Conservation (phyloP, 805 yeast genomes). For the Crinitomyces ghanaensis region DNA sequence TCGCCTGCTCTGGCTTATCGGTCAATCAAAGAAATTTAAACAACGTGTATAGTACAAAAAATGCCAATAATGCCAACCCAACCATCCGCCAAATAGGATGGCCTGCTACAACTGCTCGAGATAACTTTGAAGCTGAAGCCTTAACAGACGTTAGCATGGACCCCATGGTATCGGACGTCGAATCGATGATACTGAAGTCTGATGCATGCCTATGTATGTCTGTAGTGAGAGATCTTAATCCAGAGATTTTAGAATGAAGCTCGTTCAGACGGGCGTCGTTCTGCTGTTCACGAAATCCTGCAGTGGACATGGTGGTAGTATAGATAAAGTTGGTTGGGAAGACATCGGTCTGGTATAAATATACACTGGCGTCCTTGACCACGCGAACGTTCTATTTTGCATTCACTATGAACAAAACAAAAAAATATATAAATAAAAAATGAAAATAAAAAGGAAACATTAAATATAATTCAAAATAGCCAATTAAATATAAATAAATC, state of each 20-base stretch:
- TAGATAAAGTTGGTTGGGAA: too few species aligned
- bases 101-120: constrained; percentile 45
- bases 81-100: constrained; percentile 51
- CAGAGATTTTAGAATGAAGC: constrained; percentile 53
- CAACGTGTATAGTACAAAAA: constrained; percentile 48
- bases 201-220: constrained; percentile 58
- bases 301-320: too few species aligned
- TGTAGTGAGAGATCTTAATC: constrained; percentile 52
- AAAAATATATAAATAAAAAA: too few species aligned
- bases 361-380: too few species aligned
- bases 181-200: constrained; percentile 31
- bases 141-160: constrained; percentile 38
- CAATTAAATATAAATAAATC: too few species aligned
- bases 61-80: constrained; percentile 39
- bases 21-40: constrained; percentile 34
- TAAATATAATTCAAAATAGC: too few species aligned
- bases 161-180: constrained; percentile 41
- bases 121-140: constrained; percentile 39
- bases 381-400: too few species aligned
- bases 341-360: too few species aligned
- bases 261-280: constrained; percentile 54
- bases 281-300: constrained; percentile 25
- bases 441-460: too few species aligned
- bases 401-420: too few species aligned
- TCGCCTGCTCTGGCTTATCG: too few species aligned